These are phyloP conservation scores for Entomophthora muscae DNA, from an alignment of 371 early-diverging fungal species.

Conservation along the genomic window DNA sequence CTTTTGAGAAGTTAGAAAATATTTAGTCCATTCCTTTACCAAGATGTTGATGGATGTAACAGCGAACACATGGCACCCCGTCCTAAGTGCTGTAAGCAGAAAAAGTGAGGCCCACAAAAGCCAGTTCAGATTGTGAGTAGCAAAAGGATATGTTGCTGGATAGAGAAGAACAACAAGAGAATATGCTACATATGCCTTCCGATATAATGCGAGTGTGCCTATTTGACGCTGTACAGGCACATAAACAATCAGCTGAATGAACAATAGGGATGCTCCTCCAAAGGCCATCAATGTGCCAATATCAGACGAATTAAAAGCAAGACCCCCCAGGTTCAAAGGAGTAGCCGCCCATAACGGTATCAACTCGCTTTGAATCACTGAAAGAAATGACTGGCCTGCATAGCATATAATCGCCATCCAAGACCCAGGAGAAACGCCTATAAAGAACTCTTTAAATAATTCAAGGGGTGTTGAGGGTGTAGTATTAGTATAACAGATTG, in stretches of 20 bases:
- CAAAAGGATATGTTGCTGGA: neutral
- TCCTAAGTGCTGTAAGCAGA: constrained; percentile 21
- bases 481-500: too few species aligned
- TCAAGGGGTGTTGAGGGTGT: too few species aligned
- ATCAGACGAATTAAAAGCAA: constrained; percentile 28
- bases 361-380: constrained; percentile 56
- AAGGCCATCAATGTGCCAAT: constrained; percentile 35
- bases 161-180: constrained; percentile 25
- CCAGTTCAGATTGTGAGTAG: constrained; percentile 9
- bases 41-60: constrained; percentile 43
- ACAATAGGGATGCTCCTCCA: constrained; percentile 27
- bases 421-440: too few species aligned
- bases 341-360: constrained; percentile 43
- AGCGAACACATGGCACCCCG: constrained; percentile 25
- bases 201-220: constrained; percentile 28
- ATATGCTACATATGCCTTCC: constrained; percentile 18
- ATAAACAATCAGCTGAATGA: constrained; percentile 31
- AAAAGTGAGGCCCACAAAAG: constrained; percentile 19
- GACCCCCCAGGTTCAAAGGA: constrained; percentile 30
- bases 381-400: constrained; percentile 33
- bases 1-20: neutral
- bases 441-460: too few species aligned
- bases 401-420: constrained; percentile 7
- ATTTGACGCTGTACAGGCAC: constrained; percentile 25
- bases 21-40: constrained; percentile 12